phyloP scores from a whole-genome alignment of 2,329 filamentous ascomycete species.

The Neobulgaria alba region DNA sequence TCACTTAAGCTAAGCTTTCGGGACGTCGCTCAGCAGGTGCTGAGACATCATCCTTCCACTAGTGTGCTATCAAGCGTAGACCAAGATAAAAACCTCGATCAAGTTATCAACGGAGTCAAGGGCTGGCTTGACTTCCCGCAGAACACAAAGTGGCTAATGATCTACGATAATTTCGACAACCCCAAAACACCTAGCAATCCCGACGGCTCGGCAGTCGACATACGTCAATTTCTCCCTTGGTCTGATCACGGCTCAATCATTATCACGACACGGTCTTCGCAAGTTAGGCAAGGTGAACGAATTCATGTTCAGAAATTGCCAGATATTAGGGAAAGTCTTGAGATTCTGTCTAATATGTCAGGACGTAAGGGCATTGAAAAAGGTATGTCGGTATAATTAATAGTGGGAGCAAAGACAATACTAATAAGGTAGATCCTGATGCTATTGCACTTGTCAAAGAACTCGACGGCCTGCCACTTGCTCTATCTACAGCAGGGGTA shows the following conservation, averaged over 20 bases:
- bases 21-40: slow-evolving; percentile 25
- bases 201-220: slow-evolving; percentile 4
- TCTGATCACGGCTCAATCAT: slow-evolving; percentile 12
- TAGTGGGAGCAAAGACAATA: slow-evolving; percentile 5
- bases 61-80: slow-evolving; percentile 20
- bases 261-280: slow-evolving; percentile 7
- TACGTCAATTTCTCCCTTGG: slow-evolving; percentile 5
- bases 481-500: slow-evolving; percentile 5
- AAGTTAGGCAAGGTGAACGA: not conserved
- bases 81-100: slow-evolving; percentile 19
- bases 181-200: slow-evolving; percentile 18
- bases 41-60: slow-evolving; percentile 20
- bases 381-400: slow-evolving; percentile 15
- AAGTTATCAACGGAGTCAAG: slow-evolving; percentile 29
- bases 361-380: slow-evolving; percentile 13
- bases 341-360: slow-evolving; percentile 20
- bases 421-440: slow-evolving; percentile 9
- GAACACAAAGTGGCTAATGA: slow-evolving; percentile 30
- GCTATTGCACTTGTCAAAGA: slow-evolving; percentile 7
- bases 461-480: slow-evolving; percentile 6
- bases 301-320: slow-evolving; percentile 7
- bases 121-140: slow-evolving; percentile 29
- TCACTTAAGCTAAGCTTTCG: slow-evolving; percentile 32
- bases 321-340: slow-evolving; percentile 11
- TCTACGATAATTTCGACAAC: slow-evolving; percentile 29